Evolutionary conservation across 495 filamentous ascomycete genomes (phyloP).

Genomic region (Tuber borchii): DNA sequence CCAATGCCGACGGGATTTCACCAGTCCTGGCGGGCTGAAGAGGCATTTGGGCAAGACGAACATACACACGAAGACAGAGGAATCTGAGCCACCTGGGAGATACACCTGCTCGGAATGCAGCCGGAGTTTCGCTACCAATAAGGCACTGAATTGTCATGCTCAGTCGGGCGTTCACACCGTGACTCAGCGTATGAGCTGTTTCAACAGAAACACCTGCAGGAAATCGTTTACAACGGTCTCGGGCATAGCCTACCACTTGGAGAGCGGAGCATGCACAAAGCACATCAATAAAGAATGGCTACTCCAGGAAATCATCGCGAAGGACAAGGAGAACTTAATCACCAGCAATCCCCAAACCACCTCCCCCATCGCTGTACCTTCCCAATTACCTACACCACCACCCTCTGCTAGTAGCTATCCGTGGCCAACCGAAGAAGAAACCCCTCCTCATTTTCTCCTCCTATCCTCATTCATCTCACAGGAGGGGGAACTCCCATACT

Average conservation of each 20-base stretch:
- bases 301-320: neutral
- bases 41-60: neutral
- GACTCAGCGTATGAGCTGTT: neutral
- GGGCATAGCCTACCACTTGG: neutral
- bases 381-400: neutral
- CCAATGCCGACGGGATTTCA: constrained; percentile 4
- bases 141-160: neutral
- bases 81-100: neutral
- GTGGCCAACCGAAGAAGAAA: neutral
- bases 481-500: neutral
- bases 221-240: neutral
- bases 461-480: neutral
- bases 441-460: neutral
- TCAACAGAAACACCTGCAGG: neutral
- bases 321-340: neutral
- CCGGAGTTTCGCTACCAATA: neutral
- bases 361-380: neutral
- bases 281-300: neutral
- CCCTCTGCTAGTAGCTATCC: neutral
- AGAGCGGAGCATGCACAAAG: neutral
- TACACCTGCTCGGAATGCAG: neutral
- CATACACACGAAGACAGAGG: neutral
- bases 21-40: neutral
- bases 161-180: neutral
- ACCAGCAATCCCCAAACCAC: neutral